Evolutionary conservation across 2,329 filamentous ascomycete genomes (phyloP).

Genomic region (Phoma herbarum): DNA sequence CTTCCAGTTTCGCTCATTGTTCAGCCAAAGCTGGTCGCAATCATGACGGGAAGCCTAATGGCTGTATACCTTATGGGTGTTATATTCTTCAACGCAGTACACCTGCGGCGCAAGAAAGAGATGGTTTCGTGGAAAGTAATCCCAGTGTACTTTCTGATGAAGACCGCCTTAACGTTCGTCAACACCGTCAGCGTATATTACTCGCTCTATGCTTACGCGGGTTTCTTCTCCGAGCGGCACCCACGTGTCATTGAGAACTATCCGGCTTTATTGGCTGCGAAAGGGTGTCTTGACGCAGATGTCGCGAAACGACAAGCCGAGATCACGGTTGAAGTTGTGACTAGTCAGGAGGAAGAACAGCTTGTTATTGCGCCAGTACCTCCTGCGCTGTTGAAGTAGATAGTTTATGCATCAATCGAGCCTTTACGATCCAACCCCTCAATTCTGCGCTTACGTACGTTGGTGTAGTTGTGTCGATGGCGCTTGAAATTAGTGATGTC

Average conservation of each 20-base stretch:
- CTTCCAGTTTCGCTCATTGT: neutral
- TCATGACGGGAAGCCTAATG: neutral
- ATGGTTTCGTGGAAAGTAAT: neutral
- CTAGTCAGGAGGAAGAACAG: no score
- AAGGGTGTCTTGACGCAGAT: neutral
- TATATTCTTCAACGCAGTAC: neutral
- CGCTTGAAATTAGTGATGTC: no score
- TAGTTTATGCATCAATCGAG: no score
- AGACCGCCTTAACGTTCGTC: neutral
- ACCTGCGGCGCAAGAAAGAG: neutral
- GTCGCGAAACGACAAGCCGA: no score
- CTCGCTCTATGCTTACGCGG: neutral
- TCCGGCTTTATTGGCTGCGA: neutral
- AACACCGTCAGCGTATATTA: neutral
- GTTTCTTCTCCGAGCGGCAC: neutral
- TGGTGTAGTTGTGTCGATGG: no score
- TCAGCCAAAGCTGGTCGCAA: neutral
- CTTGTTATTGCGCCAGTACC: no score
- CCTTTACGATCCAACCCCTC: no score
- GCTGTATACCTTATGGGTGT: neutral
- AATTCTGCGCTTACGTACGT: no score
- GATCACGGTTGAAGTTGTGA: no score
- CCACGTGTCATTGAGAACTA: neutral
- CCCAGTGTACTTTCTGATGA: neutral
- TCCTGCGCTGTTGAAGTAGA: no score